These are phyloP conservation scores for Francoa sonchifolia DNA, from an alignment of 441 rosid species.

Conservation along the genomic window DNA sequence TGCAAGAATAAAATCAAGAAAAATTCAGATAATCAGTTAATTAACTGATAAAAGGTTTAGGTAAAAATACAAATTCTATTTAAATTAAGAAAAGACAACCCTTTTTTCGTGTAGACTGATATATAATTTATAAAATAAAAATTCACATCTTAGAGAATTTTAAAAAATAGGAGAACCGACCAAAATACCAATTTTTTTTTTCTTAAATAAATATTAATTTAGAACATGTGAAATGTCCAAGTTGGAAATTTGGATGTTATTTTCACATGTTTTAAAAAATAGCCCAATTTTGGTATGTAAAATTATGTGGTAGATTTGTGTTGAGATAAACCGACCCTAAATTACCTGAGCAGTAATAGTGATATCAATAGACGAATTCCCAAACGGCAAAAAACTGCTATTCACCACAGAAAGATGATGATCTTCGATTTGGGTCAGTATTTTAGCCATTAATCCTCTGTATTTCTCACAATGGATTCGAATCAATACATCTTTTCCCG, in stretches of 20 bases:
- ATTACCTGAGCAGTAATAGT: conserved; percentile 65
- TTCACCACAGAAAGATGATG: conserved; percentile 37
- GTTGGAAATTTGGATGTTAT: too few species aligned
- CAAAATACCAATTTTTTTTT: too few species aligned
- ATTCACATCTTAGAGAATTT: too few species aligned
- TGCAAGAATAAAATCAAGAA: conserved; percentile 19
- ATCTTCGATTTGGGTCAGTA: conserved; percentile 41
- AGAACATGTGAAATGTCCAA: too few species aligned
- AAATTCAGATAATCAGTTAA: background rate
- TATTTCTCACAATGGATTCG: conserved; percentile 59
- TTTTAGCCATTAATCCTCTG: conserved; percentile 28
- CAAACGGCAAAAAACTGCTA: conserved; percentile 55
- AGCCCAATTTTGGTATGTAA: background rate
- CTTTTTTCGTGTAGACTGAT: too few species aligned
- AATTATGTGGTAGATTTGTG: background rate
- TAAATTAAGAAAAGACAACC: background rate
- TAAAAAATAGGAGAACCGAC: too few species aligned
- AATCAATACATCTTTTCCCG: conserved; percentile 51
- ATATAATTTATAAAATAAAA: too few species aligned
- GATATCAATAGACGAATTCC: conserved; percentile 49
- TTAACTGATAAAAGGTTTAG: background rate
- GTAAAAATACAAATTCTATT: background rate
- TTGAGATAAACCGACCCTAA: too few species aligned
- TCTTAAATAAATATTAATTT: too few species aligned
- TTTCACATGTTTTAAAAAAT: background rate